These are phyloP conservation scores for Diaporthe australafricana DNA, from an alignment of 2,329 filamentous ascomycete species.

Conservation along the genomic window DNA sequence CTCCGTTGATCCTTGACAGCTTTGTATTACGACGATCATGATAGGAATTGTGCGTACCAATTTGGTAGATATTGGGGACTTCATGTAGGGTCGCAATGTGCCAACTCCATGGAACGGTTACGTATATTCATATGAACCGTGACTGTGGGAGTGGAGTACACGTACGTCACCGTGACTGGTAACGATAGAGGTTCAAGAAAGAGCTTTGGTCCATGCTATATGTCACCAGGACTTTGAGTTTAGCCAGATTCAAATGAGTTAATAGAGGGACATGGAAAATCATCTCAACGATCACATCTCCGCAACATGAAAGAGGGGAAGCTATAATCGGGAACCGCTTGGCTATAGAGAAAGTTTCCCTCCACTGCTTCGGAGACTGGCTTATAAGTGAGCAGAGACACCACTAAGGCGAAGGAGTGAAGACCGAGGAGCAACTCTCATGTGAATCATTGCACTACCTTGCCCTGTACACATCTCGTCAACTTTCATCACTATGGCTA, in stretches of 20 bases:
- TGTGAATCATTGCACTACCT: neutral
- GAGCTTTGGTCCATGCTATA: neutral
- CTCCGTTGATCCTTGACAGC: neutral
- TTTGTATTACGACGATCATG: neutral
- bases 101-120: neutral
- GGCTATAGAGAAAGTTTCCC: neutral
- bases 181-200: neutral
- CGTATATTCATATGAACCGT: neutral
- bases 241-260: neutral
- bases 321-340: neutral
- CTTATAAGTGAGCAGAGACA: neutral
- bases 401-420: neutral
- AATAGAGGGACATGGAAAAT: neutral
- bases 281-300: neutral
- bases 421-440: neutral
- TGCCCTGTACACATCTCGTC: neutral
- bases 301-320: slow-evolving; percentile 20
- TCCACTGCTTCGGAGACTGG: neutral
- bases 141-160: neutral
- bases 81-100: neutral
- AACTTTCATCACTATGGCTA: slow-evolving; percentile 47
- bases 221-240: neutral
- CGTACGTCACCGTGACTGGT: neutral
- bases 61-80: neutral
- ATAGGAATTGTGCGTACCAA: neutral